Evolutionary conservation across 75 land plant species (phyloP).

Genomic region (Isoetes taiwanensis): DNA sequence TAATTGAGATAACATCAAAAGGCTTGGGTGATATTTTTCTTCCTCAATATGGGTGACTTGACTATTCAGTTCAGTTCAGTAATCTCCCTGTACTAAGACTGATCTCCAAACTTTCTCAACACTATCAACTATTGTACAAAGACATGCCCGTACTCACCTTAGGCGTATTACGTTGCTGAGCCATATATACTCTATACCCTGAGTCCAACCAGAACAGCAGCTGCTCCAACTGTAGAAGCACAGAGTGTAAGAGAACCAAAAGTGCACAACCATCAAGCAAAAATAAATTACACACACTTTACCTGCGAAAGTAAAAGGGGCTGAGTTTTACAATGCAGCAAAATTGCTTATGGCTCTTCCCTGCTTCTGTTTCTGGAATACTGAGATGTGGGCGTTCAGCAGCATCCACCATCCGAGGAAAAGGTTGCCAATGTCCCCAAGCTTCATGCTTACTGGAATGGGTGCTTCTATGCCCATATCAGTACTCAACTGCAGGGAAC

Average conservation of each 20-base stretch:
- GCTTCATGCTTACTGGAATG: slow-evolving; percentile 19
- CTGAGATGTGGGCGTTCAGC: slow-evolving; percentile 22
- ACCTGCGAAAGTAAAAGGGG: slow-evolving; percentile 74
- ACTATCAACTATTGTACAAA: too few species aligned
- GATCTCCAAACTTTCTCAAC: too few species aligned
- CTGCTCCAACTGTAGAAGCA: slow-evolving; percentile 64
- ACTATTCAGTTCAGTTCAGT: too few species aligned
- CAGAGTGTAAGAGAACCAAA: not conserved
- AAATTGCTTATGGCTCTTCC: slow-evolving; percentile 10
- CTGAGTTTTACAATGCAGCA: slow-evolving; percentile 28
- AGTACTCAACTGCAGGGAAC: not conserved
- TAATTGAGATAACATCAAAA: too few species aligned
- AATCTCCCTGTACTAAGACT: too few species aligned
- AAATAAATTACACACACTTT: not conserved
- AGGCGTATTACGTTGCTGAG: too few species aligned
- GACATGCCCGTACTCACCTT: too few species aligned
- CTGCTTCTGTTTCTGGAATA: slow-evolving; percentile 18
- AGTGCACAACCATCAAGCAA: not conserved
- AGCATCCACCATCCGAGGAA: slow-evolving; percentile 20
- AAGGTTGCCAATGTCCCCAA: slow-evolving; percentile 18
- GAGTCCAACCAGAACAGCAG: slow-evolving; percentile 63
- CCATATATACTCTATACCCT: slow-evolving; percentile 76
- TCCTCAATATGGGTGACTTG: too few species aligned
- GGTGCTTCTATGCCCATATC: slow-evolving; percentile 23
- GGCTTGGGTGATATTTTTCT: too few species aligned